Percentiles rank a stretch among this genome's conserved stretches.
Evolutionary conservation across 2,329 filamentous ascomycete genomes (phyloP).

Genomic region (Fusarium tjaetaba): DNA sequence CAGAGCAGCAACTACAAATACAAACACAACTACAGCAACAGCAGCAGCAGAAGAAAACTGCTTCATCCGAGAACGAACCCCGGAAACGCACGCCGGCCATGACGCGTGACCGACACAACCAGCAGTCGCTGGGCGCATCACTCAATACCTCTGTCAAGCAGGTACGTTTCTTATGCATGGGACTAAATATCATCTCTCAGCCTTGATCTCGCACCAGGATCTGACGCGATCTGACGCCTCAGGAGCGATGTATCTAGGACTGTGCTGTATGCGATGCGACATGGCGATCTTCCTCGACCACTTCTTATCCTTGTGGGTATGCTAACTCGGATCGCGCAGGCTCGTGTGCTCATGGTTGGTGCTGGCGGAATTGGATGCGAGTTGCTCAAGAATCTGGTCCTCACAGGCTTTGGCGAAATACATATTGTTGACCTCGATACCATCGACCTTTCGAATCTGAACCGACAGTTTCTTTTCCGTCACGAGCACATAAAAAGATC

Average conservation of each 20-base stretch:
- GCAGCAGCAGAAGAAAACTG: slow-evolving; percentile 27
- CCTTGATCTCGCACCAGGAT: slow-evolving; percentile 11
- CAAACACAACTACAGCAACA: slow-evolving; percentile 14
- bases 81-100: slow-evolving; percentile 43
- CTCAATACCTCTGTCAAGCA: slow-evolving; percentile 75
- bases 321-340: slow-evolving; percentile 59
- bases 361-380: slow-evolving; percentile 98
- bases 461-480: slow-evolving; percentile 96
- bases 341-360: slow-evolving; percentile 91
- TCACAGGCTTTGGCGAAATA: slow-evolving; percentile 90
- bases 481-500: slow-evolving; percentile 98
- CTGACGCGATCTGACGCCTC: slow-evolving; percentile 1
- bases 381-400: slow-evolving; percentile 93
- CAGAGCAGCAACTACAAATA: slow-evolving; percentile 25
- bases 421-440: slow-evolving; percentile 98
- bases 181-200: slow-evolving; percentile 9
- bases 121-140: slow-evolving; percentile 73
- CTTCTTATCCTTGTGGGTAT: background rate
- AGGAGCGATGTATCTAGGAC: background rate
- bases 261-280: background rate
- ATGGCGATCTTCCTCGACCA: background rate
- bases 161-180: slow-evolving; percentile 56
- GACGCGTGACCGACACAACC: slow-evolving; percentile 64
- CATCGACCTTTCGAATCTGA: slow-evolving; percentile 97
- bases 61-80: slow-evolving; percentile 31